Base-by-base conservation (phyloP, 495 filamentous ascomycete genomes). In the Amorphotheca resinae region DNA sequence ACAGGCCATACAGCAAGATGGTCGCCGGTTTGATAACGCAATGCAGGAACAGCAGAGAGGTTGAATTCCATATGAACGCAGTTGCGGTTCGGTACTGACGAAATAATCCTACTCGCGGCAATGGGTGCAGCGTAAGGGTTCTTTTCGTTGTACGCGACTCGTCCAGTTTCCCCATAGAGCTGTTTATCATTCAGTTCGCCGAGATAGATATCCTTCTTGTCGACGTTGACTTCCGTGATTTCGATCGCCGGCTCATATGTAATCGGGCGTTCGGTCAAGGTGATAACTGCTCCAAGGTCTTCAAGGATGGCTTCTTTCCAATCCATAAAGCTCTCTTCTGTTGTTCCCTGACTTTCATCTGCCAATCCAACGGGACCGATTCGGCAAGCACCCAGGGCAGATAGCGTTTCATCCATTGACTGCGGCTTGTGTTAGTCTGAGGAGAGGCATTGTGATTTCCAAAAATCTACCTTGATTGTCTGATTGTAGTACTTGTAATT, bases 291-390 rank as follows among this genome's bases (percentile, higher is more conserved):
- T 7, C 7, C 12, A 7, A 7, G 26, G 26, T 30, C 0, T n/a
- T n/a, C n/a, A n/a, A n/a, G n/a, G 37, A 51, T 45, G 12, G 42
- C 33, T 15, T 47, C 45, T 37, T 53, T 55, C 52, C 52, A 55
- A n/a, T 22, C 50, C 9, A 42, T 12, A 28, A 53, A 55, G 22
- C 50, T 46, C 15, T 55, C 52, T 18, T 53, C 52, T 4, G 41
- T 43, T 42, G 36, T 37, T 48, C 45, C 38, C 1, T 38, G 39
- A 9, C 48, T 40, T 2, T 48, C 45, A 37, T 48, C 42, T 48
- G 14, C 45, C 15, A 33, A 26, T 12, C 45, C 45, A 14, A 48
- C 7, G 25, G 18, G 6, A 4, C 41, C 42, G 12, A 48, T 15
- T 15, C 42, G 42, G 4, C 5, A 7, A 17, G 45, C 45, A 17